These are phyloP conservation scores for Boletus rubescentipes DNA, from an alignment of 768 basidiomycete species.

Conservation along the genomic window DNA sequence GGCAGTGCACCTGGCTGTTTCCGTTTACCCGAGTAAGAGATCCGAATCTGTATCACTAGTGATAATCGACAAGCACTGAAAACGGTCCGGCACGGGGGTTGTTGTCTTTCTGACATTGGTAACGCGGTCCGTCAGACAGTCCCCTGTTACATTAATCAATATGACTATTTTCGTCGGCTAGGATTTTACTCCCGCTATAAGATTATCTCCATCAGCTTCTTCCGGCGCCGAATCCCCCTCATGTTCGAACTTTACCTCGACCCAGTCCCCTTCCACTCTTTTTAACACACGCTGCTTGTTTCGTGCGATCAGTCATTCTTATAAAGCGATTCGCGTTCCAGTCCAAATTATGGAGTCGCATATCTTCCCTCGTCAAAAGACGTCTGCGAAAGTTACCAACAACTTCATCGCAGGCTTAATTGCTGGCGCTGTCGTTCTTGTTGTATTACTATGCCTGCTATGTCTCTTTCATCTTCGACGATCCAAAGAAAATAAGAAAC, in stretches of 20 bases:
- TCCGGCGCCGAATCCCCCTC: background rate
- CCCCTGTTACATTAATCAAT: constrained; percentile 1
- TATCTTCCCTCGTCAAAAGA: constrained; percentile 9
- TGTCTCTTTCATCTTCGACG: constrained; percentile 42
- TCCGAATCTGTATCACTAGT: background rate
- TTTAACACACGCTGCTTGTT: constrained; percentile 10
- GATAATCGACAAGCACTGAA: background rate
- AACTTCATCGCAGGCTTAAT: constrained; percentile 49
- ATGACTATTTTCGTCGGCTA: background rate
- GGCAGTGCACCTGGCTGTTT: background rate
- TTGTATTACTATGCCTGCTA: constrained; percentile 34
- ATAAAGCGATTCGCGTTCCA: background rate
- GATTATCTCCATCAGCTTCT: background rate
- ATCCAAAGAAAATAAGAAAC: constrained; percentile 36
- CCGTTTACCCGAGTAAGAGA: background rate
- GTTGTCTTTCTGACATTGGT: constrained; percentile 2
- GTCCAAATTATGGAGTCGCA: constrained; percentile 21
- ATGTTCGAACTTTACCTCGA: constrained; percentile 2
- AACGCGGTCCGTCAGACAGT: background rate
- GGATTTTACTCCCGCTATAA: constrained; percentile 7
- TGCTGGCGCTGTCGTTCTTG: constrained; percentile 5
- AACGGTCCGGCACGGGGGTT: background rate
- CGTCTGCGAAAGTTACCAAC: constrained; percentile 12
- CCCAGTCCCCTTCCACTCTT: constrained; percentile 6
- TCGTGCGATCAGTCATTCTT: background rate